Conservation (phyloP, 345 rosid genomes). For the Eucalyptus leucophloia region DNA sequence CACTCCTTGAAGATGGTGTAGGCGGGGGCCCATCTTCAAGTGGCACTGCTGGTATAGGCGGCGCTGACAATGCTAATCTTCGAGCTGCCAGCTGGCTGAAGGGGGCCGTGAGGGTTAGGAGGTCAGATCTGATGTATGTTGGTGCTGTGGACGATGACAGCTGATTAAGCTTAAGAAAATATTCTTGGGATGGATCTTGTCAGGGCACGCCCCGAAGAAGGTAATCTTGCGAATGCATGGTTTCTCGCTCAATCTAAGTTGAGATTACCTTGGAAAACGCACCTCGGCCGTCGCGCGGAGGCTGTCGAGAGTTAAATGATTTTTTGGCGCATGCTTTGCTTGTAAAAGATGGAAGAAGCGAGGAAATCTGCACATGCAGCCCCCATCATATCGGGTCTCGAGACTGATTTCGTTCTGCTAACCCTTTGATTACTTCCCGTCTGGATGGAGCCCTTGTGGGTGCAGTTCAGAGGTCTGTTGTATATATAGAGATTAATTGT, state of each 20-base stretch:
- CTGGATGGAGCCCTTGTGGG: slow-evolving; percentile 4
- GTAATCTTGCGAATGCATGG: not conserved
- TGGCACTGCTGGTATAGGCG: slow-evolving; percentile 26
- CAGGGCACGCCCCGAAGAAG: slow-evolving; percentile 12
- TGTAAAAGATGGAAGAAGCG: not conserved
- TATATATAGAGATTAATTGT: slow-evolving; percentile 43
- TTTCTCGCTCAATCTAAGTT: not conserved
- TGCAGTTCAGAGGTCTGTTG: slow-evolving; percentile 39
- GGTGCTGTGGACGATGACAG: slow-evolving; percentile 92
- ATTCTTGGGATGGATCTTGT: slow-evolving; percentile 15
- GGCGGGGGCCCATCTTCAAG: slow-evolving; percentile 58
- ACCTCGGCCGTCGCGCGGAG: not conserved
- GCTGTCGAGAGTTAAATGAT: slow-evolving; percentile 7
- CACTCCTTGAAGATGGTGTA: slow-evolving; percentile 84
- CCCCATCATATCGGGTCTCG: not conserved
- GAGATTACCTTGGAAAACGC: not conserved
- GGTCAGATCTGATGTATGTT: slow-evolving; percentile 72
- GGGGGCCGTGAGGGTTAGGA: slow-evolving; percentile 84
- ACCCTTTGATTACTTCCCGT: slow-evolving; percentile 11
- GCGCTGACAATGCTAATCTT: slow-evolving; percentile 65
- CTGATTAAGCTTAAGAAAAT: slow-evolving; percentile 26
- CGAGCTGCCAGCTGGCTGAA: slow-evolving; percentile 91
- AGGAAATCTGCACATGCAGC: not conserved
- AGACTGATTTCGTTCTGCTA: slow-evolving; percentile 5
- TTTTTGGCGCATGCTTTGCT: not conserved